A percentile compares a stretch with the other conserved stretches of the same genome.
These are phyloP conservation scores for Stemphylium beticola DNA, from an alignment of 2,329 filamentous ascomycete species.

Conservation along the genomic window DNA sequence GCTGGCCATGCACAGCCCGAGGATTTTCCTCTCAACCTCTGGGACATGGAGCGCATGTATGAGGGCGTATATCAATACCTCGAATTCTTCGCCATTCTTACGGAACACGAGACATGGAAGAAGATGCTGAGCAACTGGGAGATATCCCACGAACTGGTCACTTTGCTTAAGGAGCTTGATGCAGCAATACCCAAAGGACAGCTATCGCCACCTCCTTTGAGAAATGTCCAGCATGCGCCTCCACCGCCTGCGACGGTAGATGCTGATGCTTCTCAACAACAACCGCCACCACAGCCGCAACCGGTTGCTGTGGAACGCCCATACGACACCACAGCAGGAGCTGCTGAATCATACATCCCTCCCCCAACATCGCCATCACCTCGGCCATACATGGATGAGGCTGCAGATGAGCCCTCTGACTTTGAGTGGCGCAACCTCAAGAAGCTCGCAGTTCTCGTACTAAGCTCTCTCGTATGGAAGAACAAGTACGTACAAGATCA, in stretches of 20 bases:
- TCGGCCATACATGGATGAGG: conserved; percentile 56
- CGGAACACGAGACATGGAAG: conserved; percentile 83
- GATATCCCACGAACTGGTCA: conserved; percentile 85
- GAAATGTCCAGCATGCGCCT: conserved; percentile 37
- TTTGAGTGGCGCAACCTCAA: conserved; percentile 85
- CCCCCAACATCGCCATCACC: conserved; percentile 39
- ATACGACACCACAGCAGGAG: conserved; percentile 61
- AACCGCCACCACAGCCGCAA: conserved; percentile 39
- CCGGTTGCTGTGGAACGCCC: conserved; percentile 67
- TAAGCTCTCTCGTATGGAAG: conserved; percentile 88
- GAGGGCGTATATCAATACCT: conserved; percentile 94
- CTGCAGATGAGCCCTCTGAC: conserved; percentile 65
- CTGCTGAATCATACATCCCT: conserved; percentile 53
- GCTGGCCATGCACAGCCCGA: conserved; percentile 75
- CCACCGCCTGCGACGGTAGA: conserved; percentile 40
- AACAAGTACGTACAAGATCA: conserved; percentile 85
- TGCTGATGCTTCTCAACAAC: conserved; percentile 12
- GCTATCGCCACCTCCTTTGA: conserved; percentile 64
- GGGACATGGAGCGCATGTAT: conserved; percentile 97
- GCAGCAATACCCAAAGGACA: conserved; percentile 76
- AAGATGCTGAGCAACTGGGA: conserved; percentile 90
- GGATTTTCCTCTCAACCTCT: conserved; percentile 92
- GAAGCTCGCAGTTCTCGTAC: conserved; percentile 87
- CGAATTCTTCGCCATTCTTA: conserved; percentile 89
- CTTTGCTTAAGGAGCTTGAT: conserved; percentile 85